Conservation (phyloP, 2,329 filamentous ascomycete species). For the Cercospora canescens region DNA sequence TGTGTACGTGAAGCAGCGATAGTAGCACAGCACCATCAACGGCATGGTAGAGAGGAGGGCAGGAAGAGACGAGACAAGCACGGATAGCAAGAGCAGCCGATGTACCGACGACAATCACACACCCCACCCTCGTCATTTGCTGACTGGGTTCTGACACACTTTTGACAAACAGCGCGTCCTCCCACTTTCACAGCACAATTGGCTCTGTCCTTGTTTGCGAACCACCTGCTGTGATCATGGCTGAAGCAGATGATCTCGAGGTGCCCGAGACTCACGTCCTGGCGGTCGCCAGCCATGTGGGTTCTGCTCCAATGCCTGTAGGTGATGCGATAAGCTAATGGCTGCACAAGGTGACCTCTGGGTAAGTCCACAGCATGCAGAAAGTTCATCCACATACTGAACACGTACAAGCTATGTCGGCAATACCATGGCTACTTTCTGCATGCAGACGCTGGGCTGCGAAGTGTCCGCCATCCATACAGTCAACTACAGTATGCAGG, state of each 20-base stretch:
- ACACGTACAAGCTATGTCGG: conserved; percentile 75
- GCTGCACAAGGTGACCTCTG: conserved; percentile 64
- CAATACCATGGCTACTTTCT: conserved; percentile 94
- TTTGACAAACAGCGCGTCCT: conserved; percentile 3
- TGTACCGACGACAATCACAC: conserved; percentile 9
- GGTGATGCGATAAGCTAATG: conserved; percentile 23
- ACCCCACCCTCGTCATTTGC: conserved; percentile 19
- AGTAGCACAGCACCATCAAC: neutral
- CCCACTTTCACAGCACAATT: neutral
- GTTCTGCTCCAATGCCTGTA: conserved; percentile 43
- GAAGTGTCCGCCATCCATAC: conserved; percentile 95
- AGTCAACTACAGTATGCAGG: conserved; percentile 84
- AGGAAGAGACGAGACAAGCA: conserved; percentile 1
- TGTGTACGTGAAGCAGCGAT: neutral
- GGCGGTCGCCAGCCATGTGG: conserved; percentile 93
- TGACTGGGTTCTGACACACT: conserved; percentile 11
- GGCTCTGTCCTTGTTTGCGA: neutral
- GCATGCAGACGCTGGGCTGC: conserved; percentile 89
- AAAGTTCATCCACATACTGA: conserved; percentile 20
- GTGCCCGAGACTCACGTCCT: conserved; percentile 70
- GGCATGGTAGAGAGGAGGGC: neutral
- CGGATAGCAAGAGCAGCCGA: conserved; percentile 3
- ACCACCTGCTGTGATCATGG: conserved; percentile 12
- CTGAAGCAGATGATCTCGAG: conserved; percentile 21
- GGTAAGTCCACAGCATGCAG: conserved; percentile 55